phyloP scores from a whole-genome alignment of 306 rosid species.

The Prinsepia uniflora region DNA sequence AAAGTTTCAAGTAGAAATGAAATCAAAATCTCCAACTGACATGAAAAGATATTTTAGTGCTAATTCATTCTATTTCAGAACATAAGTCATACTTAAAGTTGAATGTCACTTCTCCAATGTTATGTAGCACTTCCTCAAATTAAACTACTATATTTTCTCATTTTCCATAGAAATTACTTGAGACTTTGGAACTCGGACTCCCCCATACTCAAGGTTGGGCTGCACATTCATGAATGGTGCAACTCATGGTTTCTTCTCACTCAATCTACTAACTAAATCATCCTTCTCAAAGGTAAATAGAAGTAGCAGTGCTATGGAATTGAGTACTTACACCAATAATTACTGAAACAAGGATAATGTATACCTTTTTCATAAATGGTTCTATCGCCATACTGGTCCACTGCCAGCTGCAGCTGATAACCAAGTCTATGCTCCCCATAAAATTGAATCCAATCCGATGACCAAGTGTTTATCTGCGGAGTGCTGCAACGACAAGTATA shows the following conservation, averaged over 20 bases:
- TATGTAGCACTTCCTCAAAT: not conserved
- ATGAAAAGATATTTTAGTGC: not conserved
- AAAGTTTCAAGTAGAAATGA: not conserved
- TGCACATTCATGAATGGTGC: not conserved
- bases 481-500: constrained; percentile 50
- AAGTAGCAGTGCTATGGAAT: not conserved
- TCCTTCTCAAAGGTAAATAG: not conserved
- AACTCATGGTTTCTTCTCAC: not conserved
- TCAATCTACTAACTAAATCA: not conserved
- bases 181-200: not conserved
- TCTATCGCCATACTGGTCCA: constrained; percentile 59
- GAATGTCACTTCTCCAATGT: not conserved
- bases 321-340: constrained; percentile 2
- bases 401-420: constrained; percentile 71
- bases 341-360: not conserved
- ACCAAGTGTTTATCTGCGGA: constrained; percentile 86
- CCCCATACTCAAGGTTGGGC: not conserved
- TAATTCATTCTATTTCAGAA: not conserved
- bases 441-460: constrained; percentile 87
- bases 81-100: not conserved
- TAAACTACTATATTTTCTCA: not conserved
- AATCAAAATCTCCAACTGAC: not conserved
- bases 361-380: constrained; percentile 76
- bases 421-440: constrained; percentile 81
- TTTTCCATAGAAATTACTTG: not conserved